phyloP scores from a whole-genome alignment of 2,329 filamentous ascomycete species.

The Hymenoscyphus fraxineus region DNA sequence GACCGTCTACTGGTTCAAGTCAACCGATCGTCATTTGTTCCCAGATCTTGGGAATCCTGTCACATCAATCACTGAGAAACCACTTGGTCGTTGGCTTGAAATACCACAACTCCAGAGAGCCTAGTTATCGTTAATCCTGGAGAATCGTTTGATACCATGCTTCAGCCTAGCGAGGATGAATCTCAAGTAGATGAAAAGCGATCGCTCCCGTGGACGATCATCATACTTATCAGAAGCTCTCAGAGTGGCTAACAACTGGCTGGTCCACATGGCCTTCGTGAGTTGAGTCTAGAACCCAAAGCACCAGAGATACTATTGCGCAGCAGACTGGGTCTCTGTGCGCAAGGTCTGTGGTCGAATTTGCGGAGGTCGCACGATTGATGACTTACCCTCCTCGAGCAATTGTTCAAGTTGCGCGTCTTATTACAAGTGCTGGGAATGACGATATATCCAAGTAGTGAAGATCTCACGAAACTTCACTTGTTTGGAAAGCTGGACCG shows the following conservation, averaged over 20 bases:
- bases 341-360: conserved; percentile 18
- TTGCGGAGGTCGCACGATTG: conserved; percentile 20
- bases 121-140: conserved; percentile 26
- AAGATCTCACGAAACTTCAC: conserved; percentile 25
- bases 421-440: conserved; percentile 26
- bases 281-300: conserved; percentile 22
- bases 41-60: conserved; percentile 1
- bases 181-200: conserved; percentile 21
- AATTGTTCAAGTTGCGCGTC: conserved; percentile 23
- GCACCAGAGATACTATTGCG: conserved; percentile 21
- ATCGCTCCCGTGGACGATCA: conserved; percentile 22
- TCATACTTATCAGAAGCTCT: conserved; percentile 23
- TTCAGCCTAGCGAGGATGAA: conserved; percentile 6
- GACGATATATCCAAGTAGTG: conserved; percentile 26
- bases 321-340: conserved; percentile 15
- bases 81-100: conserved; percentile 22
- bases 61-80: conserved; percentile 6
- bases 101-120: conserved; percentile 8
- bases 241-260: conserved; percentile 22
- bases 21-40: conserved; percentile 15
- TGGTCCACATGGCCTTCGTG: conserved; percentile 22
- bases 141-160: conserved; percentile 18
- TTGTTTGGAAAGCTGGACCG: conserved; percentile 24
- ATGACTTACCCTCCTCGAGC: conserved; percentile 24
- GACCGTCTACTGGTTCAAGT: conserved; percentile 27